Evolutionary conservation across 805 yeast genomes (phyloP), one percentile per base, ranked within the genome.

Genomic region (Debaryomyces castellii): DNA sequence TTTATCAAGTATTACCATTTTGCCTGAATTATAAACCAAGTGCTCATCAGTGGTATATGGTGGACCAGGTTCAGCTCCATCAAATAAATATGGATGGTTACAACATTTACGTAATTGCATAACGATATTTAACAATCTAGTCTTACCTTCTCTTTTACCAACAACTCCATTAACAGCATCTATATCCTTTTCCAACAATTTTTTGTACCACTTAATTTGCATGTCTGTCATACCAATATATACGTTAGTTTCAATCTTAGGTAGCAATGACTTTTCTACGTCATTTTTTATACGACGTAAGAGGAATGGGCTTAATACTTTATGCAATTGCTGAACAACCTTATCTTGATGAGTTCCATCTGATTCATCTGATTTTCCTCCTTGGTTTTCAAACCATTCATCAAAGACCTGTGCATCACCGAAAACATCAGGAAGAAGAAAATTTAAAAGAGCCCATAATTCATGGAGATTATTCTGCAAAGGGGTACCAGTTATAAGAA

Each of bases 61-160:
- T 1, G 98, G 98, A 8, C 98, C 98, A 0, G 97, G 98, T 65
- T 91, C 98, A 1, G 98, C 99, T n/a, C 99, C 98, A 63, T 92
- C 98, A 59, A 94, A 94, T 44, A 92, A 70, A 64, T 94, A 92
- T 0, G 98, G 98, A 67, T 94, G 99, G 62, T 94, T 92, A 64
- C 98, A 92, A 64, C 98, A 92, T 64, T 92, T 92, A 58, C 98
- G 78, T 52, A 92, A 74, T 66, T 92, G 98, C 98, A 92, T 92
- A 11, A 92, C 98, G 57, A 92, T 92, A 60, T 92, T 92, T 47
- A 92, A 74, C 50, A 94, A 71, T 46, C 98, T 76, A 0, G 97
- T 90, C 60, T 92, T 92, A 5, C 92, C 90, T 63, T 92, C 98
- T 46, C 96, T 77, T 64, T 89, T 90, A 1, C 96, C 96, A n/a